These are phyloP conservation scores for Xylaria arbuscula DNA, from an alignment of 2,329 filamentous ascomycete species.

Conservation along the genomic window DNA sequence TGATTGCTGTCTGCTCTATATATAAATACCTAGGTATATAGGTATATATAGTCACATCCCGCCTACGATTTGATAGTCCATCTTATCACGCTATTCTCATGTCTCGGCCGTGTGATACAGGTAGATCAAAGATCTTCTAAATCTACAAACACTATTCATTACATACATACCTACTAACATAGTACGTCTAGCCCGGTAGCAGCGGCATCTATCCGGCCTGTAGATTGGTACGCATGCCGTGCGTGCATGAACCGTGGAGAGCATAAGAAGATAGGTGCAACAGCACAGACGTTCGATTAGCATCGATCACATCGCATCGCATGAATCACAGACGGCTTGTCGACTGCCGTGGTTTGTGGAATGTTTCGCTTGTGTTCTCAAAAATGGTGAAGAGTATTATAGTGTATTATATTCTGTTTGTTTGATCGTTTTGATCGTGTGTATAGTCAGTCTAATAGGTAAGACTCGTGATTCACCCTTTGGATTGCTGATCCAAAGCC, in stretches of 20 bases:
- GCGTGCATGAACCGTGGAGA: constrained; percentile 13
- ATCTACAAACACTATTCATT: neutral
- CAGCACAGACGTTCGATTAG: constrained; percentile 14
- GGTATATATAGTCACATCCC: neutral
- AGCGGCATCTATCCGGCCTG: neutral
- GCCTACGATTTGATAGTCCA: neutral
- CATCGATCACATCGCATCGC: constrained; percentile 8
- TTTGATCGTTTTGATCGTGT: neutral
- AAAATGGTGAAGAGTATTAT: constrained; percentile 10
- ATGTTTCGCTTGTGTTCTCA: constrained; percentile 29
- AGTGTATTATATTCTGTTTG: neutral
- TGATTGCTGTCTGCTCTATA: neutral
- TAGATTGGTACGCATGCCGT: neutral
- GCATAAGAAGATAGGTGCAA: constrained; percentile 3
- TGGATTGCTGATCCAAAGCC: constrained; percentile 10
- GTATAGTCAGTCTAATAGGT: constrained; percentile 9
- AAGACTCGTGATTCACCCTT: neutral
- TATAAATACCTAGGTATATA: neutral
- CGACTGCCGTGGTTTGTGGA: constrained; percentile 23
- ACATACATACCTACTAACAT: neutral
- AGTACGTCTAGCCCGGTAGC: neutral
- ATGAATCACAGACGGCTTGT: constrained; percentile 24
- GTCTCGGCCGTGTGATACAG: constrained; percentile 25
- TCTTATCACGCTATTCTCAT: neutral
- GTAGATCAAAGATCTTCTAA: constrained; percentile 28